Evolutionary conservation across 148 eudicot species (phyloP), one percentile per base, ranked within the genome.

Genomic region (Amaranthus hypochondriacus): DNA sequence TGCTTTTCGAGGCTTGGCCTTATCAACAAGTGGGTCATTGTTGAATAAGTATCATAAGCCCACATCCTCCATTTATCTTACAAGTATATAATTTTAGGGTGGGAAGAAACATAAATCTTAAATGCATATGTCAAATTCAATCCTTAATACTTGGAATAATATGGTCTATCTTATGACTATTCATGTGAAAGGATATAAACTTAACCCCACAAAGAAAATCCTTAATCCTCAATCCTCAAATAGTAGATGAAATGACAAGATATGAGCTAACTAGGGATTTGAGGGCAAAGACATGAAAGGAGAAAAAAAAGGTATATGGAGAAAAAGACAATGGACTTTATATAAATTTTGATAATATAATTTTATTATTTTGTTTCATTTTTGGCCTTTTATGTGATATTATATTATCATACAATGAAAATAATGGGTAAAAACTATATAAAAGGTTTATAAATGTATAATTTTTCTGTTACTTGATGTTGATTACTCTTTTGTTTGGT

Each of bases 11-110:
- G 56, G 47, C 56, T 73, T 73, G 48, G 9, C 21, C 76, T 62
- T 62, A 73, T 73, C 75, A 72, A 61, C 4, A 50, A 61, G 75
- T 72, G 66, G 75, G 75, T 18, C 75, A 72, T 72, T 4, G 56
- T 28, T 56, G 11, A 53, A 11, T 28, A 49, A 50, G 5, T 9
- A 52, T 28, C 28, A 51, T 9, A 68, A 56, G 5, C 53, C 28
- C 18, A 5, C 3, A 21, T 52, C 9, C 53, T 6, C 39, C 39
- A 28, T 48, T 69, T 48, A 42, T 61, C 28, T 54, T 42, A 21
- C 2, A 54, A 13, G 49, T 6, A 28, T 11, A 15, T 18, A 4
- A 57, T 15, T 55, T 67, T 47, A 9, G 11, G 4, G 55, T 8
- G 73, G 48, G 28, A 12, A n/a, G 55, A 48, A 15, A 46, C 18